These are phyloP conservation scores for Gypsophila paniculata DNA, from an alignment of 179 eudicot species.

Conservation along the genomic window DNA sequence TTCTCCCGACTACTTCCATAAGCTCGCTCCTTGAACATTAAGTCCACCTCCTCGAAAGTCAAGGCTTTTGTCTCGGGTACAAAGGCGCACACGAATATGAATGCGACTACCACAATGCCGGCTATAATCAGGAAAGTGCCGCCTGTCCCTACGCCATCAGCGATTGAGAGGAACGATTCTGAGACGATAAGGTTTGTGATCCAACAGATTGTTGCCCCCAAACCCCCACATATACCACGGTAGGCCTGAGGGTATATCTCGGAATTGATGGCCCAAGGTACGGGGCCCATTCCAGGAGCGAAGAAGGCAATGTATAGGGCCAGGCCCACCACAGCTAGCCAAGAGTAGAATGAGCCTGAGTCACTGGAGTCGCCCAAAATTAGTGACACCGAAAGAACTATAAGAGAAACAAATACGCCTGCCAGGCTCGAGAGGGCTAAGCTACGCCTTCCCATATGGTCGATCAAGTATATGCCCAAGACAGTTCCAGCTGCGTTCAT, in stretches of 20 bases:
- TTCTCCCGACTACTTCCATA: conserved; percentile 31
- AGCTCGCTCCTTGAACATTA: conserved; percentile 53
- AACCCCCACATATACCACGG: conserved; percentile 70
- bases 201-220: conserved; percentile 82
- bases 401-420: conserved; percentile 58
- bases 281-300: conserved; percentile 83
- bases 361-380: conserved; percentile 32
- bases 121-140: conserved; percentile 60
- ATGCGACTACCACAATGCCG: conserved; percentile 47
- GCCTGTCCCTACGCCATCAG: conserved; percentile 57
- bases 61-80: conserved; percentile 73
- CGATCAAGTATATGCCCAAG: conserved; percentile 71
- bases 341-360: conserved; percentile 20
- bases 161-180: conserved; percentile 58
- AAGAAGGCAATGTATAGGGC: conserved; percentile 72
- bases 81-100: conserved; percentile 46
- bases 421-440: conserved; percentile 60
- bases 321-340: conserved; percentile 60
- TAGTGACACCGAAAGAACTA: conserved; percentile 49
- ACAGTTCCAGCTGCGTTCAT: conserved; percentile 71
- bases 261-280: conserved; percentile 82
- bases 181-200: conserved; percentile 65
- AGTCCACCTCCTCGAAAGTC: conserved; percentile 67
- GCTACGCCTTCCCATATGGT: conserved; percentile 54
- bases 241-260: conserved; percentile 77